Percentiles rank a stretch among this genome's conserved stretches.
Evolutionary conservation across 2,329 filamentous ascomycete species (phyloP).

Genomic region (Neophaeococcomyces mojaviensis): DNA sequence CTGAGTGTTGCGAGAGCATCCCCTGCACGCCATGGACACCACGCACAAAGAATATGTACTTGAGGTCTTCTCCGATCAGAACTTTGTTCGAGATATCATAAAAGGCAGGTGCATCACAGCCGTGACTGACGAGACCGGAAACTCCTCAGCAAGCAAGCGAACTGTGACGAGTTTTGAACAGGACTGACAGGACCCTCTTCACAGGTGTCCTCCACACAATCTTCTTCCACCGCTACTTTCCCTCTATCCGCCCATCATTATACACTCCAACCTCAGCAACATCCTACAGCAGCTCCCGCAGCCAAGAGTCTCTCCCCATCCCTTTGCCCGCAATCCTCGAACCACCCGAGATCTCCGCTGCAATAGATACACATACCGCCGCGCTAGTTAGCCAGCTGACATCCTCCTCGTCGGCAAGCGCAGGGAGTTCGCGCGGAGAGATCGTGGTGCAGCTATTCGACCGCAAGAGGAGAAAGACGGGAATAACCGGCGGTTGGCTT

Average conservation of each 20-base stretch:
- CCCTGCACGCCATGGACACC: conserved; percentile 25
- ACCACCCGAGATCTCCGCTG: conserved; percentile 72
- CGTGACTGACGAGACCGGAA: not conserved
- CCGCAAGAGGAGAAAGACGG: conserved; percentile 74
- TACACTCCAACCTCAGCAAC: conserved; percentile 37
- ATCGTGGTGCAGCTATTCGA: conserved; percentile 91
- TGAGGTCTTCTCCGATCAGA: conserved; percentile 86
- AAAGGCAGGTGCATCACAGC: conserved; percentile 56
- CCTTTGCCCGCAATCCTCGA: conserved; percentile 85
- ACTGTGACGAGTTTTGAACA: not conserved
- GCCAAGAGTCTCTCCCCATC: conserved; percentile 49
- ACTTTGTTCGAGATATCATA: conserved; percentile 82
- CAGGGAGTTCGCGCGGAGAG: conserved; percentile 62
- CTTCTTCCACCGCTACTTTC: conserved; percentile 98
- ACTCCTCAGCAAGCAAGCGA: not conserved
- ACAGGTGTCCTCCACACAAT: conserved; percentile 89
- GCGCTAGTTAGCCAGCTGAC: conserved; percentile 69
- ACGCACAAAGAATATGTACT: conserved; percentile 81
- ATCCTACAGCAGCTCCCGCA: conserved; percentile 10
- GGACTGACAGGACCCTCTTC: conserved; percentile 12
- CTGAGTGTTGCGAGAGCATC: not conserved
- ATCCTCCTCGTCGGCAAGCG: conserved; percentile 43
- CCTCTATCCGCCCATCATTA: conserved; percentile 70
- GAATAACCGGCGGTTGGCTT: conserved; percentile 50
- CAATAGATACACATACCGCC: conserved; percentile 81